Conservation (phyloP, 106 monocot genomes). For the Gastrodia elata region DNA sequence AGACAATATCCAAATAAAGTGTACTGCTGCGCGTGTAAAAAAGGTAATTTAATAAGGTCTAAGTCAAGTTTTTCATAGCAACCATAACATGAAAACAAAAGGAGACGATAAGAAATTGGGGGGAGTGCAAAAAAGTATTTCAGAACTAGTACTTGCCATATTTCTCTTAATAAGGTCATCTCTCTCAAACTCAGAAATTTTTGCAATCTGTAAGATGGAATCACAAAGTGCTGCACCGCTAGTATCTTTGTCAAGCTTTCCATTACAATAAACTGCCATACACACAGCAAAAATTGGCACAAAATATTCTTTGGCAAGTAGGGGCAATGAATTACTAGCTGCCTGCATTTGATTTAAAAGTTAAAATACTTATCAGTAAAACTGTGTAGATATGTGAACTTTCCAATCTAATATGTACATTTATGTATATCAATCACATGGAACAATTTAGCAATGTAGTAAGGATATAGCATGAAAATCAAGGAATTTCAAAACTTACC, state of each 20-base stretch:
- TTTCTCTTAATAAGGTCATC: conserved; percentile 84
- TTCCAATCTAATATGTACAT: neutral
- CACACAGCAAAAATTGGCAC: conserved; percentile 67
- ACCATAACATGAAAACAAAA: neutral
- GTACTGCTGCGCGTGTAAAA: too few relatives aligned
- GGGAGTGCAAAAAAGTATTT: neutral
- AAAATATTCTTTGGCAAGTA: conserved; percentile 65
- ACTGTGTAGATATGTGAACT: neutral
- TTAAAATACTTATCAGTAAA: neutral
- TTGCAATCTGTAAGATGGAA: conserved; percentile 45
- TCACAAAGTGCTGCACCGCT: conserved; percentile 35
- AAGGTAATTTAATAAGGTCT: too few relatives aligned
- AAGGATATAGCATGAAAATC: neutral
- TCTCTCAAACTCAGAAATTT: conserved; percentile 78
- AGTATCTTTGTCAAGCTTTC: conserved; percentile 27
- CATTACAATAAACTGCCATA: conserved; percentile 53
- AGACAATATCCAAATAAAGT: too few relatives aligned
- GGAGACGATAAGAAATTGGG: neutral
- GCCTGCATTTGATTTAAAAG: conserved; percentile 33
- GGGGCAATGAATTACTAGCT: conserved; percentile 39
- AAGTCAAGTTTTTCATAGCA: neutral
- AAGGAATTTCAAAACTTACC: conserved; percentile 25
- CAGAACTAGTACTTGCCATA: conserved; percentile 36
- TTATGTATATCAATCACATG: neutral
- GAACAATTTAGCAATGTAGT: neutral